Percentiles rank a stretch among this genome's conserved stretches.
These are phyloP conservation scores for Cordia subcordata DNA, from an alignment of 257 asterid genomes.

Conservation along the genomic window DNA sequence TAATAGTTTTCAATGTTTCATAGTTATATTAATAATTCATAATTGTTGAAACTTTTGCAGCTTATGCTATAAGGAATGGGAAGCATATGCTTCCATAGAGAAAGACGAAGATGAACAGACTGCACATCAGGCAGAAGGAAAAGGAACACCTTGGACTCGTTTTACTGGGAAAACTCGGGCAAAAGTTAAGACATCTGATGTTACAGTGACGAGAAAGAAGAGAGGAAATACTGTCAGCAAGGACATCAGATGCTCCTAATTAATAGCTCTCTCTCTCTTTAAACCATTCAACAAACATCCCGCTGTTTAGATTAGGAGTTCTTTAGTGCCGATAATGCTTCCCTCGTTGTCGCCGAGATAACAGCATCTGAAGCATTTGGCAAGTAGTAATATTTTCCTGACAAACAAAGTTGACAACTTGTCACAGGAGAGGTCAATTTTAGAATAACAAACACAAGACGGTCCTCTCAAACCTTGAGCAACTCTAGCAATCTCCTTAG, in stretches of 20 bases:
- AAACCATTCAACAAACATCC: not conserved
- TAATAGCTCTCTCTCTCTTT: not conserved
- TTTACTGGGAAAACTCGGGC: not conserved
- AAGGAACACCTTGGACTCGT: too few relatives aligned
- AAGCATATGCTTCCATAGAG: too few relatives aligned
- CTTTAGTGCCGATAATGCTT: slow-evolving; percentile 78
- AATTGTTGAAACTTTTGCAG: too few relatives aligned
- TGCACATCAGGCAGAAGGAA: too few relatives aligned
- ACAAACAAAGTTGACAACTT: slow-evolving; percentile 6
- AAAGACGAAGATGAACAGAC: too few relatives aligned
- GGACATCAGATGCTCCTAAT: too few relatives aligned
- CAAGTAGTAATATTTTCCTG: slow-evolving; percentile 94
- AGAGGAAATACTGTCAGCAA: not conserved
- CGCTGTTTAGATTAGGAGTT: slow-evolving; percentile 34
- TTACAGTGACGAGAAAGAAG: too few relatives aligned
- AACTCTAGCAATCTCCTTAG: slow-evolving; percentile 94
- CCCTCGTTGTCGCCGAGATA: slow-evolving; percentile 86
- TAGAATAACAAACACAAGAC: not conserved
- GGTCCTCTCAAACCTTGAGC: slow-evolving; percentile 69
- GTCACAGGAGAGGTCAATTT: not conserved
- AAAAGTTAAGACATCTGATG: not conserved
- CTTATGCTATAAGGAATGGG: too few relatives aligned
- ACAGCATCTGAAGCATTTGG: slow-evolving; percentile 98
- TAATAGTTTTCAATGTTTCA: too few relatives aligned
- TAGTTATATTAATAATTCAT: too few relatives aligned